Percentiles rank a stretch among this genome's conserved stretches.
Conservation (phyloP, 345 rosid species). For the Kernera saxatilis region DNA sequence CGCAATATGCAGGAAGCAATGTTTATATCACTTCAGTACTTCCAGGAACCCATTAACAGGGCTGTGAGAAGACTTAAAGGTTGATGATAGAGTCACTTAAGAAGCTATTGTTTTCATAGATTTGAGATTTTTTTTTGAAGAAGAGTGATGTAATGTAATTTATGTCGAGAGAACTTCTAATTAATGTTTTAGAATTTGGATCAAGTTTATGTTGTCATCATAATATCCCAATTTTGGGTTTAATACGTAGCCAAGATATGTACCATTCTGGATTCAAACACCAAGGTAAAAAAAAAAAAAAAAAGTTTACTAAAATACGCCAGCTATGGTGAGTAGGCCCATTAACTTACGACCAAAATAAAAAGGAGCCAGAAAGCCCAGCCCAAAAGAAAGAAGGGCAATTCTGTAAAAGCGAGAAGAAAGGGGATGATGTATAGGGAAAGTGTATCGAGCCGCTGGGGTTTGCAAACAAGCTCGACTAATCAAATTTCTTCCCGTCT, state of each 20-base stretch:
- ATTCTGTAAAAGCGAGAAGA: background rate
- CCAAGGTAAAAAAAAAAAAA: too few relatives aligned
- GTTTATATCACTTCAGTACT: constrained; percentile 81
- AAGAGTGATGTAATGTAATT: background rate
- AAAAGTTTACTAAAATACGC: too few relatives aligned
- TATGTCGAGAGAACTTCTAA: background rate
- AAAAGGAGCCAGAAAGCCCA: background rate
- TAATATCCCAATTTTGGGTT: background rate
- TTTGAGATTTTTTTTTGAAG: background rate
- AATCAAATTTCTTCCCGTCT: background rate
- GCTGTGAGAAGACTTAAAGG: constrained; percentile 39
- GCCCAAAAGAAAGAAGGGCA: background rate
- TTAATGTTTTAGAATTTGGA: background rate
- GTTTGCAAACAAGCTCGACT: too few relatives aligned
- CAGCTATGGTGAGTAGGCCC: too few relatives aligned
- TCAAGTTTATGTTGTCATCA: background rate
- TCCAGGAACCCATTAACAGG: constrained; percentile 68
- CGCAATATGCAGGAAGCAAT: constrained; percentile 60
- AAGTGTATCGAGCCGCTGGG: background rate
- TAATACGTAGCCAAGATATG: too few relatives aligned
- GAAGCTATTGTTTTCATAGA: background rate
- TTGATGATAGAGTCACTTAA: background rate
- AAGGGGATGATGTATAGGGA: background rate
- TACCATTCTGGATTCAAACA: too few relatives aligned
- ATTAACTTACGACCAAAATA: background rate